Evolutionary conservation across 495 filamentous ascomycete species (phyloP), one percentile per base, ranked within the genome.

Genomic region (Trichodelitschia bisporula): DNA sequence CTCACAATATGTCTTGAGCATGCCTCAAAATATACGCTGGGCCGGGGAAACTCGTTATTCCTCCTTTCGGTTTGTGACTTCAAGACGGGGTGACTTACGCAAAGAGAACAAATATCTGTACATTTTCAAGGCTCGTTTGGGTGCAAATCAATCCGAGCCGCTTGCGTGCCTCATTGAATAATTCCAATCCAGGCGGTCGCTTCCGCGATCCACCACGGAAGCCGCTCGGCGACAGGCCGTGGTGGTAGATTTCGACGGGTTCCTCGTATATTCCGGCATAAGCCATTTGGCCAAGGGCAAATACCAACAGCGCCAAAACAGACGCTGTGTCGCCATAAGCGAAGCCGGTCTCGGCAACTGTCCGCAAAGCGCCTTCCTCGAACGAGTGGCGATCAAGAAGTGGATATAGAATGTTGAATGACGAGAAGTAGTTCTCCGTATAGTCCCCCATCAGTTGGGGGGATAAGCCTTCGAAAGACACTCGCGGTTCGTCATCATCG

Each of bases 91-190:
- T 15, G 26, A 49, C 56, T 37, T 42, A 65, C 62, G 58, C 55
- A 23, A 58, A 50, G 14, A 70, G 44, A 11, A 63, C 45, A 33
- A 55, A 58, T 14, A 64, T 56, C 37, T 68, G 65, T 12, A 69
- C 50, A 37, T 62, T 65, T 37, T 64, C 63, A 9, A 70, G 47
- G 34, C 54, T 59, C 39, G 54, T 63, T 24, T 64, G 54, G 1
- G 57, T 59, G 19, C 60, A 34, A 19, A 59, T 48, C 41, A 66
- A 70, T 4, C 65, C 65, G 40, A 69, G 57, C 16, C 63, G 50
- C 34, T 53, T 57, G 21, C 64, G 52, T 1, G 62, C 65, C 44
- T 69, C 65, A 36, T 67, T 69, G 41, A 69, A 70, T 15, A 66
- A 45, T 2, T 49, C 48, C 4, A 70, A 40, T 3, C 65, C 65